Percentiles rank a stretch among this genome's conserved stretches.
Evolutionary conservation across 768 basidiomycete genomes (phyloP).

Genomic region (Galerina marginata): DNA sequence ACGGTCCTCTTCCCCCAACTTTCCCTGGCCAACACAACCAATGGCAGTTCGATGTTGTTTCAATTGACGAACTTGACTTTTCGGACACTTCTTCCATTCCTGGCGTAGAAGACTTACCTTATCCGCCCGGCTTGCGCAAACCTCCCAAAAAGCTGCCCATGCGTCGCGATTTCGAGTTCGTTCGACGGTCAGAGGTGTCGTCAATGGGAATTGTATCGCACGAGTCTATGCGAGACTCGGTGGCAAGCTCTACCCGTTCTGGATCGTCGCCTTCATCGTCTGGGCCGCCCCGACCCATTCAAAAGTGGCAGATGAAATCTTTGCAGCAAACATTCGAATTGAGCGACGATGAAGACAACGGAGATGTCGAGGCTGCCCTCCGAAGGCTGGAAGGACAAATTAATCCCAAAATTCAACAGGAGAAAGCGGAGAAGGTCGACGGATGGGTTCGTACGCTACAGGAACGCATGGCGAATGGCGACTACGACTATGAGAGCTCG

Average conservation of each 20-base stretch:
- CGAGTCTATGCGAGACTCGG: conserved; percentile 59
- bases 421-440: conserved; percentile 79
- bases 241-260: conserved; percentile 43
- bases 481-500: conserved; percentile 67
- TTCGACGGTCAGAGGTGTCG: conserved; percentile 75
- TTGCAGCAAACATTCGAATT: conserved; percentile 62
- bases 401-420: conserved; percentile 70
- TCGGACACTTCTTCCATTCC: conserved; percentile 75
- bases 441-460: conserved; percentile 80
- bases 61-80: conserved; percentile 81
- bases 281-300: conserved; percentile 52
- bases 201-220: conserved; percentile 78
- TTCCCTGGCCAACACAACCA: conserved; percentile 47
- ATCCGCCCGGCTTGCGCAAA: conserved; percentile 60
- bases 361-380: conserved; percentile 85
- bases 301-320: conserved; percentile 86
- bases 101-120: conserved; percentile 40
- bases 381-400: conserved; percentile 85
- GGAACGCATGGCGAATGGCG: conserved; percentile 66
- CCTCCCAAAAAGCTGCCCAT: conserved; percentile 66
- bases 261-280: conserved; percentile 43
- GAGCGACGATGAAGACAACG: conserved; percentile 69
- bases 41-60: conserved; percentile 74
- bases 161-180: conserved; percentile 82
- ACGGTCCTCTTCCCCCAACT: conserved; percentile 39